Evolutionary conservation across 495 filamentous ascomycete genomes (phyloP).

Genomic region (Articulospora tetracladia): DNA sequence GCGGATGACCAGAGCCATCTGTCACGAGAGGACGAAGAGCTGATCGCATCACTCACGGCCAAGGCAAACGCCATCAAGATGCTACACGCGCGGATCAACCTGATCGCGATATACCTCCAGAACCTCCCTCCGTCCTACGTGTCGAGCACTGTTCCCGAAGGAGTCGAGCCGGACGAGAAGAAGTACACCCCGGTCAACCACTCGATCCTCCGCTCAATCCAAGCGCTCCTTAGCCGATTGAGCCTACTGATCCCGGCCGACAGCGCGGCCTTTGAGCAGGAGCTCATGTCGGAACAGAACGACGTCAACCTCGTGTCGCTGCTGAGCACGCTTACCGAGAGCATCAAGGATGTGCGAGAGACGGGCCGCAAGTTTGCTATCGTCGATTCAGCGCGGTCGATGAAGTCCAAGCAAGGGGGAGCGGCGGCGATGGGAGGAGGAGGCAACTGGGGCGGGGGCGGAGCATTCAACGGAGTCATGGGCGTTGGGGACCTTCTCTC

Average conservation of each 20-base stretch:
- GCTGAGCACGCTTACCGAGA: conserved; percentile 63
- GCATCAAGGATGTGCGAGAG: conserved; percentile 60
- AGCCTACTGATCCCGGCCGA: conserved; percentile 55
- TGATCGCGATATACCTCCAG: conserved; percentile 77
- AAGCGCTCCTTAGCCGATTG: conserved; percentile 60
- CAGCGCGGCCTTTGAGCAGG: conserved; percentile 46
- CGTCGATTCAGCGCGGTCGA: conserved; percentile 45
- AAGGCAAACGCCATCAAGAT: conserved; percentile 91
- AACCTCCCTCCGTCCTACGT: conserved; percentile 63
- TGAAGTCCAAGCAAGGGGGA: conserved; percentile 6
- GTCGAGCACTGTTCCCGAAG: conserved; percentile 28
- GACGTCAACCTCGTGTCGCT: conserved; percentile 74
- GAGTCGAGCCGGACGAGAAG: conserved; percentile 30
- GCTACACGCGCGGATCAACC: conserved; percentile 76
- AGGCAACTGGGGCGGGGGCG: not conserved
- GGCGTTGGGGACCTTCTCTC: conserved; percentile 20
- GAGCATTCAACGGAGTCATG: conserved; percentile 3
- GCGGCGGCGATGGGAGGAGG: not conserved
- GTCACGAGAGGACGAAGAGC: conserved; percentile 76
- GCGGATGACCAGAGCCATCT: conserved; percentile 48
- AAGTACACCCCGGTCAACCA: conserved; percentile 50
- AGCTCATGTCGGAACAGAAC: conserved; percentile 64
- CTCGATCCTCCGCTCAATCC: conserved; percentile 60
- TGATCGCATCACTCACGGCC: conserved; percentile 64
- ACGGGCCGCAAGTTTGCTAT: conserved; percentile 69